phyloP scores from a whole-genome alignment of 441 rosid genomes.

The Euphorbia corollata region DNA sequence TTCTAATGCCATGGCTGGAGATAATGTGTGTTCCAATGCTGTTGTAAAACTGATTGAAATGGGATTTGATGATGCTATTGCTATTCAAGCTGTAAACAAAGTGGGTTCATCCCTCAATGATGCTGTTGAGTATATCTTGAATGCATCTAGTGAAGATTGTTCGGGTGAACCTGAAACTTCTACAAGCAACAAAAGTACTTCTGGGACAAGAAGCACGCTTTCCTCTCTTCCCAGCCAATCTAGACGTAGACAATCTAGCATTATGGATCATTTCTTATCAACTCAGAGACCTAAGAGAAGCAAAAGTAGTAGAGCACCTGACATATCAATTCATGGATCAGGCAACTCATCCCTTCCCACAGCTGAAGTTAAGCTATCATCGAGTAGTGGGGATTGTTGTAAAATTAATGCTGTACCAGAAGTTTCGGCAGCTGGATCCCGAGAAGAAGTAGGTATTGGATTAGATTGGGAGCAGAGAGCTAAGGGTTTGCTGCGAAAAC shows the following conservation, averaged over 20 bases:
- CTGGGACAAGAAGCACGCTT: background rate
- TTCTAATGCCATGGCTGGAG: background rate
- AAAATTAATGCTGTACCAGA: conserved; percentile 19
- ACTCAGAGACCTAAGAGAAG: conserved; percentile 25
- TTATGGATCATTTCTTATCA: conserved; percentile 53
- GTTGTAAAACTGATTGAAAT: conserved; percentile 48
- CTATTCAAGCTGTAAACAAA: conserved; percentile 45
- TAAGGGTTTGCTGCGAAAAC: conserved; percentile 36
- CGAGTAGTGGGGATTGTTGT: conserved; percentile 2
- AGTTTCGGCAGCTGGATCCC: conserved; percentile 19
- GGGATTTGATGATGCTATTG: conserved; percentile 58
- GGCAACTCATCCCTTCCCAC: conserved; percentile 20
- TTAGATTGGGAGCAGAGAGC: conserved; percentile 57
- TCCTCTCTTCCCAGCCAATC: conserved; percentile 23
- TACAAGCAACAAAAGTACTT: conserved; percentile 21
- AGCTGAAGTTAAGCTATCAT: conserved; percentile 20
- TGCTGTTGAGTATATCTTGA: conserved; percentile 50
- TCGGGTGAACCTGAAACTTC: conserved; percentile 24
- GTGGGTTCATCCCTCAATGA: conserved; percentile 53
- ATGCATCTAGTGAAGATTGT: conserved; percentile 25
- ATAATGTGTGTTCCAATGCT: conserved; percentile 23
- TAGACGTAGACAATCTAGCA: conserved; percentile 50
- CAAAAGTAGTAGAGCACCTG: conserved; percentile 12
- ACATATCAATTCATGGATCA: conserved; percentile 22
- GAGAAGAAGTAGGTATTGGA: conserved; percentile 30